phyloP scores from a whole-genome alignment of 2,329 filamentous ascomycete species.

The Bretziella fagacearum region DNA sequence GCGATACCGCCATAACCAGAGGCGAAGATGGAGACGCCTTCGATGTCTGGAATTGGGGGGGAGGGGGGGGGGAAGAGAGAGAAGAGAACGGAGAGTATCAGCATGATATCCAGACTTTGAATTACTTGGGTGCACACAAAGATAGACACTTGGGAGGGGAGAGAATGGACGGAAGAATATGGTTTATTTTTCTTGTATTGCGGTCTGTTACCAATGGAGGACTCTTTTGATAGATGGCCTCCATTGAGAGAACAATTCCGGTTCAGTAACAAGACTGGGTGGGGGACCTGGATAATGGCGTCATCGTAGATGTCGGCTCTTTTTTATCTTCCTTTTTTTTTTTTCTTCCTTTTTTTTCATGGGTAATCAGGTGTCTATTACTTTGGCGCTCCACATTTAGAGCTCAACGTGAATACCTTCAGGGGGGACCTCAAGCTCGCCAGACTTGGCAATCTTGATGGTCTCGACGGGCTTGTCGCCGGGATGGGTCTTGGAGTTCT shows the following conservation, averaged over 20 bases:
- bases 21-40: slow-evolving; percentile 13
- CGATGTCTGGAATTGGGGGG: slow-evolving; percentile 7
- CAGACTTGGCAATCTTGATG: slow-evolving; percentile 68
- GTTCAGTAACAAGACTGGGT: no score
- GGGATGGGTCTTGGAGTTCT: slow-evolving; percentile 47
- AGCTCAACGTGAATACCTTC: slow-evolving; percentile 92
- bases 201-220: no score
- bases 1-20: slow-evolving; percentile 9
- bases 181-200: no score
- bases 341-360: no score
- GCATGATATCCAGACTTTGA: background rate
- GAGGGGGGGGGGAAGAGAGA: no score
- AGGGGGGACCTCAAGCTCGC: slow-evolving; percentile 64
- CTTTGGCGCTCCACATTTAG: slow-evolving; percentile 30
- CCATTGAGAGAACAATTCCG: no score
- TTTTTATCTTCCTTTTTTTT: no score
- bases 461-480: slow-evolving; percentile 52
- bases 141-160: background rate
- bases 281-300: no score
- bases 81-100: slow-evolving; percentile 6
- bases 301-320: no score
- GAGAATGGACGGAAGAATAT: background rate
- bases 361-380: background rate
- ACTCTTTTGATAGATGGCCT: no score
- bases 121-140: background rate